phyloP scores from a whole-genome alignment of 805 yeast genomes.

The Yamadazyma akitaensis region DNA sequence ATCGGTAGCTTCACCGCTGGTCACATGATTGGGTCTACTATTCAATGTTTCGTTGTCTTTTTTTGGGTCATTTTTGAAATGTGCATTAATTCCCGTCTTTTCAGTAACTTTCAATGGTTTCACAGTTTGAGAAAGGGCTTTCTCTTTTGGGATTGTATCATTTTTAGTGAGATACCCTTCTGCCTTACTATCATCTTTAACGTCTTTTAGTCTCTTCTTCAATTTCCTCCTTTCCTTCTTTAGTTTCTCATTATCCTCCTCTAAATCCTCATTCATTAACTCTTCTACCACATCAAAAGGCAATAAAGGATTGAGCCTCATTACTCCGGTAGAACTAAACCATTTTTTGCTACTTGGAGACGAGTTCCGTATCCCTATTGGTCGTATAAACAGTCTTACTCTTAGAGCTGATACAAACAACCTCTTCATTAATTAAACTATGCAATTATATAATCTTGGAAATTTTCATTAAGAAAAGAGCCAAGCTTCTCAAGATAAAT shows the following conservation, averaged over 20 bases:
- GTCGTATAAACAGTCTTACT: background rate
- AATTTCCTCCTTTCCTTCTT: constrained; percentile 26
- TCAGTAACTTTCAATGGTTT: constrained; percentile 1
- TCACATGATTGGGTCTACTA: background rate
- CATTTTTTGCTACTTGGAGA: background rate
- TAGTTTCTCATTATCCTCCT: constrained; percentile 25
- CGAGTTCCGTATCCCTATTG: background rate
- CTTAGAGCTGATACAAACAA: background rate
- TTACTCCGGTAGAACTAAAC: background rate
- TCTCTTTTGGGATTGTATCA: constrained; percentile 9
- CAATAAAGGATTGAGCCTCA: constrained; percentile 33
- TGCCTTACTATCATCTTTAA: constrained; percentile 11
- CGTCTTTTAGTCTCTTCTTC: constrained; percentile 19
- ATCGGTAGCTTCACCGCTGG: background rate
- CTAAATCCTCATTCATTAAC: constrained; percentile 29
- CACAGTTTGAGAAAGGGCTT: constrained; percentile 10
- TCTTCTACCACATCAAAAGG: constrained; percentile 42
- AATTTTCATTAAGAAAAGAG: background rate
- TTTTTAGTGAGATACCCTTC: constrained; percentile 10
- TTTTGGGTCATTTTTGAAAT: background rate
- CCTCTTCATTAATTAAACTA: background rate
- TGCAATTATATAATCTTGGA: background rate
- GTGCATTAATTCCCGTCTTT: background rate
- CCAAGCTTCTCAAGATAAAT: constrained; percentile 52
- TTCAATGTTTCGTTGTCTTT: background rate